phyloP scores from a whole-genome alignment of 257 asterid genomes.

The Thymus mandschuricus region DNA sequence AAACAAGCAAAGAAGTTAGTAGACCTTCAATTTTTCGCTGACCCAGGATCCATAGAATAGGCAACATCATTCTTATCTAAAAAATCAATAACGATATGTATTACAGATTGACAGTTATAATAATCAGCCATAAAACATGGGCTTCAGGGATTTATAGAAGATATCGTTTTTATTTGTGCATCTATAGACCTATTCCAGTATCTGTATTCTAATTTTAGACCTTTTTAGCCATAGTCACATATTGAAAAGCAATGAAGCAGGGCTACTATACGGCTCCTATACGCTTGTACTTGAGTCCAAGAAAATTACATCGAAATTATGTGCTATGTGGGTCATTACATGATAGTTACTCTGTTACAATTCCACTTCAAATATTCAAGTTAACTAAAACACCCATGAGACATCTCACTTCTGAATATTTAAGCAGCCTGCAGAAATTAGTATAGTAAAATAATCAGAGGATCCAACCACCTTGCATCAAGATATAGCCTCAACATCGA shows the following conservation, averaged over 20 bases:
- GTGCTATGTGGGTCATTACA: not conserved
- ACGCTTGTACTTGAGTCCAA: not conserved
- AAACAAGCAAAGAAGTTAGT: too few species aligned
- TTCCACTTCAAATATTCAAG: conserved; percentile 5
- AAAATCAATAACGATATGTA: too few species aligned
- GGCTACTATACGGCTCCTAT: not conserved
- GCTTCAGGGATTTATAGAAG: not conserved
- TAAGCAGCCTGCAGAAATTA: conserved; percentile 1
- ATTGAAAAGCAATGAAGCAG: not conserved
- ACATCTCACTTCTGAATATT: conserved; percentile 14
- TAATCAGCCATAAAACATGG: too few species aligned
- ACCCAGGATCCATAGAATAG: too few species aligned
- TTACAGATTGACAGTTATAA: too few species aligned
- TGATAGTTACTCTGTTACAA: not conserved
- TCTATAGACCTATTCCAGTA: not conserved
- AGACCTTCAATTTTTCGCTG: too few species aligned
- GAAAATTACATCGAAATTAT: not conserved
- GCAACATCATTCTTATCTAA: too few species aligned
- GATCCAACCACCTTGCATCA: not conserved
- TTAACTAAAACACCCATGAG: not conserved
- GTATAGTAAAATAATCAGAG: not conserved
- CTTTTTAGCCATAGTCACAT: not conserved
- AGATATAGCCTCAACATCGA: conserved; percentile 4
- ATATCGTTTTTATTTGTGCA: not conserved
- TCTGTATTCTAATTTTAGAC: not conserved